Evolutionary conservation across 495 filamentous ascomycete species (phyloP), one percentile per base, ranked within the genome.

Genomic region (Penicillium argentinense): DNA sequence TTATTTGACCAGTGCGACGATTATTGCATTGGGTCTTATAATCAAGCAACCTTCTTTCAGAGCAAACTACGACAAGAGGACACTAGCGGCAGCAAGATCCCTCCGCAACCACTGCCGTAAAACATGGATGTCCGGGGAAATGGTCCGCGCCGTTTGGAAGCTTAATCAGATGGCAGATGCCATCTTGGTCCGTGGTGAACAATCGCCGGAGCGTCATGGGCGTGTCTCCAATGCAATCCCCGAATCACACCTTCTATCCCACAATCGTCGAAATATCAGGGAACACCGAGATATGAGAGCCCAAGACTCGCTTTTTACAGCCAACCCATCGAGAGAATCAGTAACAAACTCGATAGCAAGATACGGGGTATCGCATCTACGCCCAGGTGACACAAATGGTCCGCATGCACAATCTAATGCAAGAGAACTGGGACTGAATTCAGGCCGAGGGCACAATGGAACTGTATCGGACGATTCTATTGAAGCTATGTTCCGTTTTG

Each of bases 121-220:
- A 21, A 65, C 62, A 7, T 65, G 62, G 59, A 51, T 62, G 3
- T 65, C 62, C 2, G 59, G 59, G 3, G 60, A 47, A 39, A 56
- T 65, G 51, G 30, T 51, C 5, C 53, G 51, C 19, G 44, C 53
- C 23, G 51, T 62, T 8, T 51, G 53, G 40, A 56, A 48, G n/a
- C 26, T 65, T n/a, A 58, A 60, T 25, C 51, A 57, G 25, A 65
- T 53, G 42, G 52, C 47, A 7, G 42, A 52, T 22, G 42, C 45
- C 2, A 47, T 37, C n/a, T 18, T 53, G 18, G 34, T 7, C 9
- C 17, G 24, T 9, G n/a, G 34, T n/a, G 4, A 39, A 0, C 14
- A 16, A 5, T 21, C 14, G 5, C 40, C 24, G 7, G 33, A 11
- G 11, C 13, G 9, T 14, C 14, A 12, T 13, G 32, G 48, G 14